Evolutionary conservation across 768 basidiomycete species (phyloP), one percentile per base, ranked within the genome.

Genomic region (Suillus clintonianus): DNA sequence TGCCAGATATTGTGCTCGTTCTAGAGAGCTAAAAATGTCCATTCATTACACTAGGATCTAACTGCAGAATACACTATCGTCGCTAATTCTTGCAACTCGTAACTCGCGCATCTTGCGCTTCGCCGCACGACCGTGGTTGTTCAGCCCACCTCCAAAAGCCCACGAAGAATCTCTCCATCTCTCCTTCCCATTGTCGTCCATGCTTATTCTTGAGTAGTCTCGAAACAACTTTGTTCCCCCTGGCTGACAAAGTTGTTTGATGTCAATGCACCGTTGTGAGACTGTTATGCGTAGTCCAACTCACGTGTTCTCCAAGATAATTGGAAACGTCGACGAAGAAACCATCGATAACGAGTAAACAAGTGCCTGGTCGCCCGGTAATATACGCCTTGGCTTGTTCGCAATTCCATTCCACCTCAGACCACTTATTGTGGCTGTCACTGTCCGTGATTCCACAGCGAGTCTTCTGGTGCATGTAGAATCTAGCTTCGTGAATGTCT

Each of bases 81-180:
- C 5, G 30, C 30, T 63, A 11, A 61, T n/a, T 51, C 42, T 50
- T 13, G 86, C 87, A 13, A 88, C 68, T 59, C 82, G 75, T 43
- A 87, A 69, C 54, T 82, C 77, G n/a, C 68, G 66, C 81, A 88
- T 80, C 50, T 80, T 76, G 67, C 75, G 77, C 65, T 74, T 79
- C 15, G 87, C 87, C 4, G 83, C 82, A n/a, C 82, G 78, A 15
- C 88, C 87, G 68, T 92, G 90, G 61, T 86, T 86, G 70, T 92
- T 94, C 68, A 90, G 76, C 15, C 89, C 90, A 17, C 90, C 89
- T 61, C 83, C 79, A 76, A 90, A 92, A 0, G 89, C 88, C 81
- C 84, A 84, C 7, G 82, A 82, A 0, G 88, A 87, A 54, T 88
- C 81, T 62, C 73, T 75, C 74, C 78, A 73, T 3, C 45, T 22